Percentiles rank a stretch among this genome's conserved stretches.
phyloP scores from a whole-genome alignment of 2,329 filamentous ascomycete genomes.

The Penicillium sp. region DNA sequence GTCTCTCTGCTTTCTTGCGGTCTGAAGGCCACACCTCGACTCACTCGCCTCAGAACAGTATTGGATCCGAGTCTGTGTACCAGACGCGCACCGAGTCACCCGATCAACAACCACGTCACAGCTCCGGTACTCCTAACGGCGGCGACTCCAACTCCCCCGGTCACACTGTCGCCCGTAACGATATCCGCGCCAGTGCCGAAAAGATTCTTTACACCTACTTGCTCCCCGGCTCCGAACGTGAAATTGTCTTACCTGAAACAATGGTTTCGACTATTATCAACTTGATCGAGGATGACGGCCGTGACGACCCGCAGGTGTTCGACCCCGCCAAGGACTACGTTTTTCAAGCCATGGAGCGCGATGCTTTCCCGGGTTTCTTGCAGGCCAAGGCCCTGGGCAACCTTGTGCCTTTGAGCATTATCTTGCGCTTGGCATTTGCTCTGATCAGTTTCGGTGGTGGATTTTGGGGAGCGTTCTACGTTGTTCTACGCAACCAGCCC shows the following conservation, averaged over 20 bases:
- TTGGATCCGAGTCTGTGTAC: slow-evolving; percentile 47
- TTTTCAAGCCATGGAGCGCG: slow-evolving; percentile 98
- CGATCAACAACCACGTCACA: slow-evolving; percentile 54
- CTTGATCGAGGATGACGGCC: slow-evolving; percentile 83
- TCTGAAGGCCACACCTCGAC: slow-evolving; percentile 49
- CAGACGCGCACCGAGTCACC: slow-evolving; percentile 35
- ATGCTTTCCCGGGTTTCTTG: slow-evolving; percentile 97
- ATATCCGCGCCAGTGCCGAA: slow-evolving; percentile 90
- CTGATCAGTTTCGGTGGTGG: slow-evolving; percentile 83
- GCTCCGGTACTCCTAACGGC: slow-evolving; percentile 60
- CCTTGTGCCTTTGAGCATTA: slow-evolving; percentile 84
- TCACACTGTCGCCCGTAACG: slow-evolving; percentile 80
- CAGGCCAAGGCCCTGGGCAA: slow-evolving; percentile 95
- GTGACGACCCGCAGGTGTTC: slow-evolving; percentile 96
- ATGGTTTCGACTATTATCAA: slow-evolving; percentile 84
- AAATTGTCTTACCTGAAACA: slow-evolving; percentile 86
- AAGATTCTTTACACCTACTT: slow-evolving; percentile 99
- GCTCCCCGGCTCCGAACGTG: slow-evolving; percentile 89
- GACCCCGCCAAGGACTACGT: slow-evolving; percentile 98
- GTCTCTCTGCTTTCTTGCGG: slow-evolving; percentile 86
- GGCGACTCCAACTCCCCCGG: slow-evolving; percentile 75
- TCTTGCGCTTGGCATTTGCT: slow-evolving; percentile 81
- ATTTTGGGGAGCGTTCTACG: slow-evolving; percentile 90
- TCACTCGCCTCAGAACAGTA: slow-evolving; percentile 57
- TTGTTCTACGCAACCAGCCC: slow-evolving; percentile 83